Evolutionary conservation across 164 flowering plant genomes (phyloP), one percentile per base, ranked within the genome.

Genomic region (Tetracentron sinense): DNA sequence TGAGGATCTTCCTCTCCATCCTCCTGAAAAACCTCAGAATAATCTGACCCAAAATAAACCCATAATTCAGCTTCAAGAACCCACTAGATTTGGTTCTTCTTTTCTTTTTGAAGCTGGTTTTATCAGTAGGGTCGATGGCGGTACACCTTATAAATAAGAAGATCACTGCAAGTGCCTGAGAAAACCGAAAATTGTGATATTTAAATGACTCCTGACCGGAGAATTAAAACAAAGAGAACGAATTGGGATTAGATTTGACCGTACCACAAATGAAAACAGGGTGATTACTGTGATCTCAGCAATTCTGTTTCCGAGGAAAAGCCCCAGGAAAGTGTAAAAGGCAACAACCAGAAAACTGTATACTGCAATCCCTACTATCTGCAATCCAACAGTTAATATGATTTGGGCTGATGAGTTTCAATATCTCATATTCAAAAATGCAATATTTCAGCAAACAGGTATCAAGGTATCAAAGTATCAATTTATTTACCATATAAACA

Each of bases 91-190:
- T 84, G 29, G 59, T 15, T 66, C 66, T 68, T 65, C 65, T 82
- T 73, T 76, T 89, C 81, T 82, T 89, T 76, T 75, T 82, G 16
- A 63, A 65, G 44, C 90, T 75, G 59, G 85, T 86, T 67, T 76
- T 91, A 67, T 91, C 97, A 26, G 85, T 79, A 2, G 99, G 99
- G 58, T 94, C 93, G 44, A 80, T 87, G 11, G 92, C 93, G 0
- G 93, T 81, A 67, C 99, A 91, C 73, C 97, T 83, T 54, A 85
- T 59, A 63, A 87, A 94, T 29, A 89, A 76, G 57, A 85, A 63
- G 67, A 85, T 83, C 25, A 83, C 92, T 14, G 88, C 79, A 42
- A 85, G 33, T 10, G 82, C 97, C 98, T 94, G 83, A 69, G 75
- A 68, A 29, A 19, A 59, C 7, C 19, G 50, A 46, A 64, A 68